Base-by-base conservation (phyloP, 345 rosid genomes). In the Eucalyptus cladocalyx region DNA sequence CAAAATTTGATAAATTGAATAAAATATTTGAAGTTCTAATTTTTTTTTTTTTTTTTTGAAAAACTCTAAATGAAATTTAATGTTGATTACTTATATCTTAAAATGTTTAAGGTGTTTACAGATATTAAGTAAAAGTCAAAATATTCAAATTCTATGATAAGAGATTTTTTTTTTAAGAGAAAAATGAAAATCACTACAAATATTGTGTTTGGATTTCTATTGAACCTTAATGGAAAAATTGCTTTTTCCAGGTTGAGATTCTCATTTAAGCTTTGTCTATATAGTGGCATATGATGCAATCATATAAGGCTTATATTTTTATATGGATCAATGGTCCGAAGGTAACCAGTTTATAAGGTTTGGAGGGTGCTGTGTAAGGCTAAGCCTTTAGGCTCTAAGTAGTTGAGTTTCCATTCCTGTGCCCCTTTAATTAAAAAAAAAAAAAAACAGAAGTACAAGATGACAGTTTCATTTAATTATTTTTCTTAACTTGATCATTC, bases 271-370 rank as follows among this genome's bases (percentile, higher is more conserved):
- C 43, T 69, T 69, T 69, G 80, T n/a, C 3, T 7, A 2, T 65
- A 16, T 8, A 7, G 37, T 65, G 34, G 16, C 76, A 65, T 15
- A n/a, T 65, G 76, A n/a, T 15, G 11, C 37, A 16, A 65, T 65
- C 21, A 6, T 24, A 58, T 58, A 24, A 24, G 30, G 30, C 30
- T 58, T 58, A 24, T 23, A 58, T 58, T 58, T 58, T 58, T 58
- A 58, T 30, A 24, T 28, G 8, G 69, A 12, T 62, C 34, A 13
- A 13, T 0, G 2, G 1, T 30, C 0, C 5, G 37, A n/a, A n/a
- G 1, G 3, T 50, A 12, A 13, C n/a, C 0, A 0, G 34, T 62
- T 62, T 62, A 28, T 16, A 65, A 65, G 10, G 11, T n/a, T n/a
- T n/a, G 37, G 11, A 65, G 9, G 17, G 4, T 62, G 34, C 18